Evolutionary conservation across 2,329 filamentous ascomycete genomes (phyloP).

Genomic region (Thielaviopsis cerberus): DNA sequence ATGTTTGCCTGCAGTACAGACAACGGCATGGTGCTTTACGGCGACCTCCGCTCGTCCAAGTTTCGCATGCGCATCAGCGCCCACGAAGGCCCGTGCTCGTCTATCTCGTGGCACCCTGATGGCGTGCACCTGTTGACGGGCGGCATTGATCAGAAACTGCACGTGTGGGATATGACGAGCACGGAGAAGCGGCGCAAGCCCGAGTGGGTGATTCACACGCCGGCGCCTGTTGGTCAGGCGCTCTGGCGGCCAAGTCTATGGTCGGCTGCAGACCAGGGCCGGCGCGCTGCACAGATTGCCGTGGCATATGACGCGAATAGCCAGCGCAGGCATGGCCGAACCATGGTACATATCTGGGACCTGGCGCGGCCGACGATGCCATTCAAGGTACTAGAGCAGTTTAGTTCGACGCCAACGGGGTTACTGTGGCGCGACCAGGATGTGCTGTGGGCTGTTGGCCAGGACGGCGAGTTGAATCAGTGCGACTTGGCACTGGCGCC

Average conservation of each 20-base stretch:
- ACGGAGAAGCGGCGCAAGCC: conserved; percentile 47
- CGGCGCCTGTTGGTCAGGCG: conserved; percentile 38
- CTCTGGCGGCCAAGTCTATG: conserved; percentile 47
- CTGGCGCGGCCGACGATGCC: conserved; percentile 48
- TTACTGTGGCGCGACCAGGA: conserved; percentile 47
- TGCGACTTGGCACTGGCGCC: conserved; percentile 47
- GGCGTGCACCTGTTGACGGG: conserved; percentile 47
- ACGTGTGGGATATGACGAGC: conserved; percentile 46
- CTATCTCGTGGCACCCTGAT: conserved; percentile 50
- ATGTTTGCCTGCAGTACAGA: conserved; percentile 47
- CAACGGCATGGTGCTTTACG: conserved; percentile 41
- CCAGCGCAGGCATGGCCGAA: conserved; percentile 34
- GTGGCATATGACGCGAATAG: conserved; percentile 42
- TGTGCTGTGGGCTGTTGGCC: conserved; percentile 46
- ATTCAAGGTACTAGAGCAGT: conserved; percentile 45
- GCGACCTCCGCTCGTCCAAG: conserved; percentile 39
- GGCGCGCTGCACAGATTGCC: conserved; percentile 41
- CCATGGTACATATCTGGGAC: conserved; percentile 48
- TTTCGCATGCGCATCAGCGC: conserved; percentile 41
- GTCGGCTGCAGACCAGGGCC: conserved; percentile 43
- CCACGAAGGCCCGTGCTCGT: conserved; percentile 39
- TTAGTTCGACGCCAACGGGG: conserved; percentile 36
- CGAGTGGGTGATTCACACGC: conserved; percentile 41
- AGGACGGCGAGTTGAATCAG: conserved; percentile 43
- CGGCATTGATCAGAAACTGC: conserved; percentile 40